These are phyloP conservation scores for Tetradesmus obliquus DNA, from an alignment of 139 green algal species.

Conservation along the genomic window DNA sequence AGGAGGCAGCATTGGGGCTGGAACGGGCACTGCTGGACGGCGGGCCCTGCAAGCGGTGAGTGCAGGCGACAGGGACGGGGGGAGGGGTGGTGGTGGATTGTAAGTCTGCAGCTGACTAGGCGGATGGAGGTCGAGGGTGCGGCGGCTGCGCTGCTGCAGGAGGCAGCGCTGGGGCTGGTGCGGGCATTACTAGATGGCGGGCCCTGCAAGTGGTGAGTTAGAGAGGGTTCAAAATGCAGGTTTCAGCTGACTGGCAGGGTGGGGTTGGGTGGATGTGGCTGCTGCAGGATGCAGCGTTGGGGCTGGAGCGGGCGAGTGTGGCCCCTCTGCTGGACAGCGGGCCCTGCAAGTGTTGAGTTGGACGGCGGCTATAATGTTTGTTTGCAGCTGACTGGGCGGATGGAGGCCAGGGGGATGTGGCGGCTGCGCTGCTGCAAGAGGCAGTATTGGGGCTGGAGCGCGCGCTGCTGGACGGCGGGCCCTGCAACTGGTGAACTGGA, in stretches of 20 bases:
- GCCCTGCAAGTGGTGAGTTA: slow-evolving; percentile 21
- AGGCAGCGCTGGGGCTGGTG: slow-evolving; percentile 16
- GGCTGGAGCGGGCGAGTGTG: too few relatives aligned
- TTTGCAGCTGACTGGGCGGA: not conserved
- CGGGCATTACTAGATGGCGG: slow-evolving; percentile 33
- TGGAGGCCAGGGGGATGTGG: not conserved
- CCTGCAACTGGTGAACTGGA: slow-evolving; percentile 13
- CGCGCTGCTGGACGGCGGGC: slow-evolving; percentile 35
- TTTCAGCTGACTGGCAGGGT: not conserved
- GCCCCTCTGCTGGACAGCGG: slow-evolving; percentile 25
- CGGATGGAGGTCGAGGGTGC: not conserved
- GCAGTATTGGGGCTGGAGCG: slow-evolving; percentile 17
- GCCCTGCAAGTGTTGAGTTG: not conserved
- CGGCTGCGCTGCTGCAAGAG: slow-evolving; percentile 31
- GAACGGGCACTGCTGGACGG: slow-evolving; percentile 38
- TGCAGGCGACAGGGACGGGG: not conserved
- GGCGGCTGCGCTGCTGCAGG: slow-evolving; percentile 26
- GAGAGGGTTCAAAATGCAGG: too few relatives aligned
- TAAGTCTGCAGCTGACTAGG: not conserved
- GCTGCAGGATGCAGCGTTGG: not conserved
- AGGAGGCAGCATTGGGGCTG: slow-evolving; percentile 9
- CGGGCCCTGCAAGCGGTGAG: slow-evolving; percentile 29
- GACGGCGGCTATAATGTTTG: not conserved
- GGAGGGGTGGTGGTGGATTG: not conserved
- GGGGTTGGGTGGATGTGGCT: not conserved